These are phyloP conservation scores for Trichoderma reesei DNA, from an alignment of 495 filamentous ascomycete genomes.

Conservation along the genomic window DNA sequence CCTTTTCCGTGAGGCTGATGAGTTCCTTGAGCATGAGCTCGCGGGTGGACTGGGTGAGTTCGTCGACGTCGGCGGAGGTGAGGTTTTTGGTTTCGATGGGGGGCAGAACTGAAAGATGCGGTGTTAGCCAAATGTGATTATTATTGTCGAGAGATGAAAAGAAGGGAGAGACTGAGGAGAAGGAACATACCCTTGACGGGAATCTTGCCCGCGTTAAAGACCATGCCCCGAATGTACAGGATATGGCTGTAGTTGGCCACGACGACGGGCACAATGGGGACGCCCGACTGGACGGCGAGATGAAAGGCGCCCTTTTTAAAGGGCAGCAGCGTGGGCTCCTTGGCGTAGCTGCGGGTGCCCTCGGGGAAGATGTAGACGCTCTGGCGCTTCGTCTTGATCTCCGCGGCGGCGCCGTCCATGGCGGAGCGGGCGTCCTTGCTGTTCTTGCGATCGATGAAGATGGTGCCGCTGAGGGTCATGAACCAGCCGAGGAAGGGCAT, in stretches of 20 bases:
- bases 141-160: not conserved
- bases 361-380: constrained; percentile 92
- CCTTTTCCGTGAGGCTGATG: constrained; percentile 46
- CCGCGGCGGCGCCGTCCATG: constrained; percentile 70
- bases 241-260: constrained; percentile 81
- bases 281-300: constrained; percentile 84
- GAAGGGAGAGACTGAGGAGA: not conserved
- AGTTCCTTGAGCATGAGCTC: constrained; percentile 75
- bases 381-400: constrained; percentile 68
- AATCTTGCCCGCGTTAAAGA: constrained; percentile 68
- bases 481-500: constrained; percentile 94
- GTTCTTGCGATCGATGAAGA: constrained; percentile 91
- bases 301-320: constrained; percentile 99
- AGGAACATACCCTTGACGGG: constrained; percentile 64
- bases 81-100: constrained; percentile 77
- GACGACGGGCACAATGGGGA: constrained; percentile 84
- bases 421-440: constrained; percentile 69
- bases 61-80: constrained; percentile 71
- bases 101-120: constrained; percentile 51
- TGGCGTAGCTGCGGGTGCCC: constrained; percentile 83
- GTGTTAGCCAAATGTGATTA: constrained; percentile 10
- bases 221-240: constrained; percentile 54
- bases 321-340: constrained; percentile 66
- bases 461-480: constrained; percentile 79
- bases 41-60: constrained; percentile 56